Evolutionary conservation across 306 rosid species (phyloP), one percentile per base, ranked within the genome.

Genomic region (Prunus fruticosa): DNA sequence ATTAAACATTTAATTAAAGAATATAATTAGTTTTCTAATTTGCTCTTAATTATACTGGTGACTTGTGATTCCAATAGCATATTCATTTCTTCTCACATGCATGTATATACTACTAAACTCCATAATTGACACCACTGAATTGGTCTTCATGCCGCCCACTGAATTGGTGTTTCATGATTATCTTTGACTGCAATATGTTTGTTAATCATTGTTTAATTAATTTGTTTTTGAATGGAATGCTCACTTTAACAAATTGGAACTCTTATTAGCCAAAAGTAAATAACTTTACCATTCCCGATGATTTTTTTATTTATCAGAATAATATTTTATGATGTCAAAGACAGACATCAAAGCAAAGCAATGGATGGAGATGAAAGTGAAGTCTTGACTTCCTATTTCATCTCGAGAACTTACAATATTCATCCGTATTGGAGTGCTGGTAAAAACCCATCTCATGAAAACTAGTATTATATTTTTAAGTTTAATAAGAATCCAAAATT

Each of bases 281-380:
- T 22, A 5, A 70, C 45, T 63, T 45, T 4, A 28, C 32, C 71
- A 63, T 78, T 71, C 50, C 27, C 20, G 13, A 32, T 52, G 46
- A 20, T 15, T 19, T 64, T 6, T 66, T 47, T 69, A 47, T 78
- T 50, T 41, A 67, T 64, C 27, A 11, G 0, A 50, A 51, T 30
- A 52, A 57, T 57, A 27, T 14, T 15, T 16, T 16, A 57, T 73
- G 78, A 53, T 46, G 61, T 41, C 57, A 66, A 72, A 43, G 67
- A 43, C 56, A 46, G 6, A 32, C 47, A 49, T 51, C 47, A 63
- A n/a, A 62, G 38, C 64, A 28, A 62, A 62, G n/a, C 67, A 34
- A 56, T 62, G 71, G 49, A 13, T 61, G 80, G 56, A 28, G 69
- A 63, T 60, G 76, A 69, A 61, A 28, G 76, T 69, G 76, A 79